Evolutionary conservation across 345 rosid species (phyloP), one percentile per base, ranked within the genome.

Genomic region (Ricinus communis): DNA sequence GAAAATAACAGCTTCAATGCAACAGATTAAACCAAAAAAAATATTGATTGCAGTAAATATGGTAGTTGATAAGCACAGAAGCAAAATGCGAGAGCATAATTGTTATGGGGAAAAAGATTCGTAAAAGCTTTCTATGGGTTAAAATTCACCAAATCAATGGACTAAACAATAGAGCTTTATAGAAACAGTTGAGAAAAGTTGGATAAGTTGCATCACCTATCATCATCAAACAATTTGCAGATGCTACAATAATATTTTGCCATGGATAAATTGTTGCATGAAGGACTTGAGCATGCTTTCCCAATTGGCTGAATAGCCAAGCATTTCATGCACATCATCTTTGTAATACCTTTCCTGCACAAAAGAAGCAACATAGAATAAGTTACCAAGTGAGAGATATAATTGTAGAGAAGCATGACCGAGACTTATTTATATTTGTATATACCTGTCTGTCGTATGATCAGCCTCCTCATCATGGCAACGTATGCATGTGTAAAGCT

Each of bases 261-360:
- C 95, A 93, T 87, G 64, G 86, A 76, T 8, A 76, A 82, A 59
- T 76, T 81, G 57, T 80, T 73, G 69, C 98, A 93, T 51, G 90
- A 82, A 69, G 40, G 50, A 50, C 82, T 82, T 46, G 83, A 77
- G 87, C 98, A 90, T 15, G 73, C 73, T 7, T 80, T 75, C 15
- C 84, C 86, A 64, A 87, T 72, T 62, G 90, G 89, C 77, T 93
- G 96, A 75, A 93, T 81, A 59, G 55, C 70, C 62, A 88, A 72
- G 81, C 98, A 93, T 52, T 85, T 84, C 96, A 93, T 88, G 85
- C 98, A 93, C 90, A 93, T 88, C 95, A 93, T 93, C 74, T 85
- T 76, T 19, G 79, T 78, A 30, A 93, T 79, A 5, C 79, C 74
- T 85, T 83, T 88, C 78, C 96, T 93, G 81, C 74, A 61, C 19